Percentiles rank a stretch among this genome's conserved stretches.
phyloP scores from a whole-genome alignment of 75 land plant genomes.

The Pinus taeda region DNA sequence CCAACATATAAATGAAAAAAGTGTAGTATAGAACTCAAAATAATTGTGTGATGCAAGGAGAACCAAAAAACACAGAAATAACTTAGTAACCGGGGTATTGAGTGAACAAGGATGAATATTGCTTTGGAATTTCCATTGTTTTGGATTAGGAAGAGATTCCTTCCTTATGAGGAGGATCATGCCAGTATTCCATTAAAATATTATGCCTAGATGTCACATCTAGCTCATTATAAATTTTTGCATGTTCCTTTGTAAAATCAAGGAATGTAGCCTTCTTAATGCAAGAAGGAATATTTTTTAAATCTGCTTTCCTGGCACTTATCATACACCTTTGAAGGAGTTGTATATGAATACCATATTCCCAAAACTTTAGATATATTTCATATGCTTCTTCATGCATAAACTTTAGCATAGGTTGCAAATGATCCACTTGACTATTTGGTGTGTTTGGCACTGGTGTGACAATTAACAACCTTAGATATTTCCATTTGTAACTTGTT shows the following conservation, averaged over 20 bases:
- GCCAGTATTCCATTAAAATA: constrained; percentile 96
- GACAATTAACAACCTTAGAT: constrained; percentile 88
- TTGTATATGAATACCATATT: constrained; percentile 67
- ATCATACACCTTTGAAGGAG: constrained; percentile 85
- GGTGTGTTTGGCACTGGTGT: constrained; percentile 94
- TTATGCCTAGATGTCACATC: constrained; percentile 87
- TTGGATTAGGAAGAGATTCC: constrained; percentile 85
- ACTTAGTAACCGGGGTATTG: too few species aligned
- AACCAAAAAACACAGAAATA: too few species aligned
- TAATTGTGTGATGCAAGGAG: too few species aligned
- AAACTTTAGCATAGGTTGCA: constrained; percentile 90
- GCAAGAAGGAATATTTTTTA: constrained; percentile 83
- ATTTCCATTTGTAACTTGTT: constrained; percentile 94
- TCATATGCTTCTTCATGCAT: constrained; percentile 90
- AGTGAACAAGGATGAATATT: neutral
- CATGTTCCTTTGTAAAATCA: constrained; percentile 81
- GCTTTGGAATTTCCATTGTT: constrained; percentile 89
- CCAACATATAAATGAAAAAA: too few species aligned
- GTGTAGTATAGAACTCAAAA: too few species aligned
- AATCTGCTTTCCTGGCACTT: constrained; percentile 84
- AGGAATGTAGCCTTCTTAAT: constrained; percentile 62
- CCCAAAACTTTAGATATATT: constrained; percentile 74
- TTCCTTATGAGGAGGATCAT: constrained; percentile 90
- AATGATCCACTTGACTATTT: constrained; percentile 81
- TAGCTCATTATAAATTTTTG: constrained; percentile 87